Percentiles rank a stretch among this genome's conserved stretches.
Evolutionary conservation across 78 protist genomes (phyloP).

Genomic region (Diacronema lutheri): DNA sequence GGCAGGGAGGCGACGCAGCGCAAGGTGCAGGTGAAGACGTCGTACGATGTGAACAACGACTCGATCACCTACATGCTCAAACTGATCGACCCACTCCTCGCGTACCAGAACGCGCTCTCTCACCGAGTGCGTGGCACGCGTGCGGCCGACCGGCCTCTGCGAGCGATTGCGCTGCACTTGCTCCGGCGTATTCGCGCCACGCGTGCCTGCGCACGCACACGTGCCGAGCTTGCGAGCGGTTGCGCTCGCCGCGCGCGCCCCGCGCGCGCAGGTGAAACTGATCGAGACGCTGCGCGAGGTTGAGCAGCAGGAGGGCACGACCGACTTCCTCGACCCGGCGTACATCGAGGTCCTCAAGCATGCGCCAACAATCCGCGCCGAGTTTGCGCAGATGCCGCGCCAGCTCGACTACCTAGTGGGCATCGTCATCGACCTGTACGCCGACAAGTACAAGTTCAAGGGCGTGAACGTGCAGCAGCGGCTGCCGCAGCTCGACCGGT

Average conservation of each 20-base stretch:
- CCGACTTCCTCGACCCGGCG: neutral
- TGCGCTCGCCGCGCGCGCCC: neutral
- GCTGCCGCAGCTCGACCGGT: neutral
- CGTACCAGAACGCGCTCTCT: slow-evolving; percentile 18
- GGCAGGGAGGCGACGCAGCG: slow-evolving; percentile 29
- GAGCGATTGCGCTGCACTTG: too few species aligned
- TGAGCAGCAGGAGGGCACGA: slow-evolving; percentile 28
- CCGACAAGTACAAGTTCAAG: slow-evolving; percentile 35
- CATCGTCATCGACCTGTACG: slow-evolving; percentile 28
- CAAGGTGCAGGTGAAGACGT: neutral
- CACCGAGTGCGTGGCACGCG: neutral
- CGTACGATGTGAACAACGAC: neutral
- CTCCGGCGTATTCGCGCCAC: too few species aligned
- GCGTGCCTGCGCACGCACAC: neutral
- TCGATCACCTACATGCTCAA: neutral
- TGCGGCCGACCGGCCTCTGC: too few species aligned
- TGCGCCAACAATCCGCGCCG: neutral
- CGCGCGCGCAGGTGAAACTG: neutral
- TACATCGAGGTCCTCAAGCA: slow-evolving; percentile 1
- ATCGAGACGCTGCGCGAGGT: slow-evolving; percentile 42
- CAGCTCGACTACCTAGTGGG: neutral
- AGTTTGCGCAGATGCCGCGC: neutral
- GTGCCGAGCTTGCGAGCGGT: neutral
- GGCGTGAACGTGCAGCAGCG: neutral
- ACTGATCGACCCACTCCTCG: neutral